Conservation (phyloP, 2,329 filamentous ascomycete species). For the Anisogramma anomala region DNA sequence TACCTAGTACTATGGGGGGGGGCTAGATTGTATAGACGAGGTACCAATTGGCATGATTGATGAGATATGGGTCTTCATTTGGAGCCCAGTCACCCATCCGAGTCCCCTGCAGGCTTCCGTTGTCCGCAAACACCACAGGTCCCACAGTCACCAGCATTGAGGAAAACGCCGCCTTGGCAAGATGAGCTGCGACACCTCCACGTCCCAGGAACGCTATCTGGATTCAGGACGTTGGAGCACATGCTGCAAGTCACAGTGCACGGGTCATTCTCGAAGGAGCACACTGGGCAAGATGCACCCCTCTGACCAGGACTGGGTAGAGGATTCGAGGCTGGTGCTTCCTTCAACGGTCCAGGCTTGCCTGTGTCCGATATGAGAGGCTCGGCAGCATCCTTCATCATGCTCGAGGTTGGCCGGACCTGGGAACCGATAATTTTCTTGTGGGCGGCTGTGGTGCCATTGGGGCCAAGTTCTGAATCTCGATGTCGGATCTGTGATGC, state of each 20-base stretch:
- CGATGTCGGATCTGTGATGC: not conserved
- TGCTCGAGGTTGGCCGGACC: not conserved
- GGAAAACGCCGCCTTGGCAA: constrained; percentile 47
- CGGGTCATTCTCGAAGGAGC: constrained; percentile 52
- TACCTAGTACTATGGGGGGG: too few species aligned
- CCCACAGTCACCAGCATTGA: constrained; percentile 59
- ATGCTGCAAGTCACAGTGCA: constrained; percentile 49
- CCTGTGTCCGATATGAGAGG: not conserved
- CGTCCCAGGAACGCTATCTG: constrained; percentile 37
- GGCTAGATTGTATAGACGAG: too few species aligned
- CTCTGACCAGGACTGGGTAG: not conserved
- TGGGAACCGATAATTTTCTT: not conserved
- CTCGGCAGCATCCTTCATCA: not conserved
- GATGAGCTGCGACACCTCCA: constrained; percentile 51
- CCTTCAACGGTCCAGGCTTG: not conserved
- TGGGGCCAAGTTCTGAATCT: not conserved
- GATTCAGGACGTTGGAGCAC: constrained; percentile 59
- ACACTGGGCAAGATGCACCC: constrained; percentile 42
- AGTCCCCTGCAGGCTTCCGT: constrained; percentile 18
- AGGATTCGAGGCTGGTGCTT: not conserved
- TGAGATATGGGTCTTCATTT: too few species aligned
- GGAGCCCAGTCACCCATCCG: not conserved
- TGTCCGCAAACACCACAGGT: constrained; percentile 59
- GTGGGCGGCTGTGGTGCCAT: not conserved
- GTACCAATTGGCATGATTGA: too few species aligned